phyloP scores from a whole-genome alignment of 257 asterid species.

The Cruciata laevipes region DNA sequence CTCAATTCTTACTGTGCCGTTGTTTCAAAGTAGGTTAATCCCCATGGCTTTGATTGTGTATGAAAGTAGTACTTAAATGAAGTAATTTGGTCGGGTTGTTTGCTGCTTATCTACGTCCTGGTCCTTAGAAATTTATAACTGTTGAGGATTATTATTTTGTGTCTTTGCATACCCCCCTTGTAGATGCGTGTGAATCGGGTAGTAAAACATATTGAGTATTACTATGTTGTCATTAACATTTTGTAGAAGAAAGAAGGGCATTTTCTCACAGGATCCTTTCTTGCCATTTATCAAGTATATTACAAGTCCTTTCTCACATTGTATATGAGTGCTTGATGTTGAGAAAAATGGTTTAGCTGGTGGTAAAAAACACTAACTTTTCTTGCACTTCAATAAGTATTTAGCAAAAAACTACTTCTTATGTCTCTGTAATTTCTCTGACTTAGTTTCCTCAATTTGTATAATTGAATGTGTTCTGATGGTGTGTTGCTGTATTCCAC shows the following conservation, averaged over 20 bases:
- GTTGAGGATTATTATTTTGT: neutral
- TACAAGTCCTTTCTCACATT: neutral
- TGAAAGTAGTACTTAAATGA: too few species aligned
- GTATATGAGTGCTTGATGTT: neutral
- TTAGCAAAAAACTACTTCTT: too few species aligned
- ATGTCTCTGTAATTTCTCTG: too few species aligned
- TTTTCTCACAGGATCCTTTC: neutral
- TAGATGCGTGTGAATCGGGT: neutral
- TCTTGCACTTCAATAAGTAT: too few species aligned
- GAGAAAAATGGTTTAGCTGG: neutral
- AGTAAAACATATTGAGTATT: neutral
- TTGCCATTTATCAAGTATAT: neutral
- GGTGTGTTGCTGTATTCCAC: too few species aligned
- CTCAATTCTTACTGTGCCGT: slow-evolving; percentile 58
- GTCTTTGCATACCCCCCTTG: neutral
- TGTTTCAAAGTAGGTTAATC: slow-evolving; percentile 63
- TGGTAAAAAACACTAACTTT: too few species aligned
- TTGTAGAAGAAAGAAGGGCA: neutral
- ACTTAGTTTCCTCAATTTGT: too few species aligned
- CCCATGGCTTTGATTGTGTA: neutral
- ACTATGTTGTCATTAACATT: neutral
- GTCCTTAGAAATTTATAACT: neutral
- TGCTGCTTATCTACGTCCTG: neutral
- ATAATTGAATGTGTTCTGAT: too few species aligned
- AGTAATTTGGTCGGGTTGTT: too few species aligned